phyloP scores from a whole-genome alignment of 176 grass and related monocot genomes.

The Lolium multiflorum region DNA sequence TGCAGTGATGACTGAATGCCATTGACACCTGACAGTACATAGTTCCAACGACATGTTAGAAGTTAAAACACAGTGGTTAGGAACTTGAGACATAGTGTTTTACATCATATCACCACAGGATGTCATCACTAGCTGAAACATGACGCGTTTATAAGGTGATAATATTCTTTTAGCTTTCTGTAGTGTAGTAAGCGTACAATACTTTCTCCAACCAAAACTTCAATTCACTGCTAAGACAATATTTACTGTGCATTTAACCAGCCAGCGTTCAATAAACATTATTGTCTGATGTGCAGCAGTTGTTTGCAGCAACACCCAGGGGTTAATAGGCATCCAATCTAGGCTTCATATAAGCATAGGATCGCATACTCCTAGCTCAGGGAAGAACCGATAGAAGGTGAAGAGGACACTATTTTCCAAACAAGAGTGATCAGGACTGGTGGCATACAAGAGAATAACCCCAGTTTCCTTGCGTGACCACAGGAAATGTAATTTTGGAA shows the following conservation, averaged over 20 bases:
- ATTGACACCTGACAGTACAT: constrained; percentile 62
- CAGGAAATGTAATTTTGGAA: not conserved
- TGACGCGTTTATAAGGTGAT: not conserved
- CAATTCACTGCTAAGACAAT: not conserved
- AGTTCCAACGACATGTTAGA: constrained; percentile 29
- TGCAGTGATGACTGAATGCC: constrained; percentile 72
- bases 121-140: not conserved
- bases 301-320: not conserved
- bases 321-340: not conserved
- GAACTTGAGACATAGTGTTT: not conserved
- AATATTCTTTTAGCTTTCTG: not conserved
- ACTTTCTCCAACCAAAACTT: not conserved
- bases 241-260: not conserved
- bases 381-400: not conserved
- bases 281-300: not conserved
- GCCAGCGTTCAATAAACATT: not conserved
- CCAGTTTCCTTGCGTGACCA: no score
- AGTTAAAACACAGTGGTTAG: constrained; percentile 13
- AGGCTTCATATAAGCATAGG: not conserved
- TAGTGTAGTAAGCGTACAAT: not conserved
- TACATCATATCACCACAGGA: not conserved
- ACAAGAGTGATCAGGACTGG: no score
- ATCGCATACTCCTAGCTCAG: not conserved
- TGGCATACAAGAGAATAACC: no score
- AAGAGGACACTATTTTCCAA: no score